Evolutionary conservation across 805 yeast genomes (phyloP).

Genomic region (Starmera quercuum): DNA sequence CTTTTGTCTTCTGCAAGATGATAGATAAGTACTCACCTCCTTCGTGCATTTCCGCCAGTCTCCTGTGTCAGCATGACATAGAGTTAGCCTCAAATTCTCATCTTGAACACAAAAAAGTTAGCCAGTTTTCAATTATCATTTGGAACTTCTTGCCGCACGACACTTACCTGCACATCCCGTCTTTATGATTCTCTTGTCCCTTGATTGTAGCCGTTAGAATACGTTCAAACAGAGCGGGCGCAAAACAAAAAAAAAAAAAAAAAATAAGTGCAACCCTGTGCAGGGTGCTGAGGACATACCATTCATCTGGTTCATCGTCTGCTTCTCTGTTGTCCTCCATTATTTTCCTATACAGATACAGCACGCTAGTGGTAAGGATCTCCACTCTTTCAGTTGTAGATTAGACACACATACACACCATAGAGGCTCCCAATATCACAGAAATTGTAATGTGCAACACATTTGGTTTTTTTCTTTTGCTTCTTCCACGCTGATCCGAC

Average conservation of each 20-base stretch:
- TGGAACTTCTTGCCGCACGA: no score
- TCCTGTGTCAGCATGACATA: constrained; percentile 74
- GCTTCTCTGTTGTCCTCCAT: constrained; percentile 13
- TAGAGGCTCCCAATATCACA: no score
- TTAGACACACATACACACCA: no score
- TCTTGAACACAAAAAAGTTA: no score
- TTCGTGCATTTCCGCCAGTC: constrained; percentile 72
- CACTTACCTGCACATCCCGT: constrained; percentile 67
- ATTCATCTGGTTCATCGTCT: constrained; percentile 61
- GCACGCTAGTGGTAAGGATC: no score
- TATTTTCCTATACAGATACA: no score
- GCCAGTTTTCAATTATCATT: no score
- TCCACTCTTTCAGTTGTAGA: no score
- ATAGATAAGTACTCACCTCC: constrained; percentile 38
- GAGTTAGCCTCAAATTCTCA: constrained; percentile 60
- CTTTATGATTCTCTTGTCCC: constrained; percentile 64
- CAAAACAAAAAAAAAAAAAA: no score
- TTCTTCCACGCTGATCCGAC: constrained; percentile 2
- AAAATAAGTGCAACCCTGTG: background rate
- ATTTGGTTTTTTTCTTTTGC: constrained; percentile 14
- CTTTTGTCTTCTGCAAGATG: no score
- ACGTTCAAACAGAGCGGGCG: background rate
- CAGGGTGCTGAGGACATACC: constrained; percentile 30
- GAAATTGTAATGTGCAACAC: no score
- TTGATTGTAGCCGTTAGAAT: constrained; percentile 13